Percentiles rank a stretch among this genome's conserved stretches.
Conservation (phyloP, 805 yeast species). For the Teunomyces barrocoloradensis region DNA sequence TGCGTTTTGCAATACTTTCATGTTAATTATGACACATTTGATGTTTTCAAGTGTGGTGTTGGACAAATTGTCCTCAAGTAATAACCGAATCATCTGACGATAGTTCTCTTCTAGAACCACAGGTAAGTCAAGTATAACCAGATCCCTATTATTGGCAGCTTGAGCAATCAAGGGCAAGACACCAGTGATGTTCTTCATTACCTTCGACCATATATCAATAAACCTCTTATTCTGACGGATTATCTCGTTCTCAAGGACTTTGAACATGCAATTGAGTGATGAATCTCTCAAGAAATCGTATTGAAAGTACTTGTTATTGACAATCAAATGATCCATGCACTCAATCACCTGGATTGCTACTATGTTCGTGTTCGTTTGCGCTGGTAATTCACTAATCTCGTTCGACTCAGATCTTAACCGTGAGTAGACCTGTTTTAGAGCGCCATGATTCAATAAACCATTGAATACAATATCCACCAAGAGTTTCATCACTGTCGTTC, state of each 20-base stretch:
- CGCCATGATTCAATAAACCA: conserved; percentile 58
- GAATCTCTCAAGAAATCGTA: conserved; percentile 79
- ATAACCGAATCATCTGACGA: conserved; percentile 60
- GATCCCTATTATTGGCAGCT: conserved; percentile 12
- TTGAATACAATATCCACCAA: conserved; percentile 64
- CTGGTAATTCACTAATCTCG: conserved; percentile 40
- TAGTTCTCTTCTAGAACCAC: conserved; percentile 60
- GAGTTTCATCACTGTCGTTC: conserved; percentile 72
- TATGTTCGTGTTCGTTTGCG: conserved; percentile 60
- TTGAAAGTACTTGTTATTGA: conserved; percentile 62
- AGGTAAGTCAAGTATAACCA: conserved; percentile 47
- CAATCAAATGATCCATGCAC: conserved; percentile 66
- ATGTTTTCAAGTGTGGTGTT: too few species aligned
- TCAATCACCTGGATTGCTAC: conserved; percentile 79
- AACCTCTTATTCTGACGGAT: conserved; percentile 69
- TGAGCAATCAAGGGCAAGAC: conserved; percentile 59
- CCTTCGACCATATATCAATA: conserved; percentile 72
- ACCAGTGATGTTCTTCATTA: conserved; percentile 75
- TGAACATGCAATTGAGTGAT: conserved; percentile 58
- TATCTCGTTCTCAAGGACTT: conserved; percentile 58
- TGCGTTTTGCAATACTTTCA: too few species aligned
- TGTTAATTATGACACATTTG: too few species aligned
- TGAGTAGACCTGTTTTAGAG: conserved; percentile 60
- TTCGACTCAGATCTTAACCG: conserved; percentile 33
- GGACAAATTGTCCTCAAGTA: conserved; percentile 80